Percentiles rank a stretch among this genome's conserved stretches.
These are phyloP conservation scores for Aspergillus unguis DNA, from an alignment of 2,329 filamentous ascomycete genomes.

Conservation along the genomic window DNA sequence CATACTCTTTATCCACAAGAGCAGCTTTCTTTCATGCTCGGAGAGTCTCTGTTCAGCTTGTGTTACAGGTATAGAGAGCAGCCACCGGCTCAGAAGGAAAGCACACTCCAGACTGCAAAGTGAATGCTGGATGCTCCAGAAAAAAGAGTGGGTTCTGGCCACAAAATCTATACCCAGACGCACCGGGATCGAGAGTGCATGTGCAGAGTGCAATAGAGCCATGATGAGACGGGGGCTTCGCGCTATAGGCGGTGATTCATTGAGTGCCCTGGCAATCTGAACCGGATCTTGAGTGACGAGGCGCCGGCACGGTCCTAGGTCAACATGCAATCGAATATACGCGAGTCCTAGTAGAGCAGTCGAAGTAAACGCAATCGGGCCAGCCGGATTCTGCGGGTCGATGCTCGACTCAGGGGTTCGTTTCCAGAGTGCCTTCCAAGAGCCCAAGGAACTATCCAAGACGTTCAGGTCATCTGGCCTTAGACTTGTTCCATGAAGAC, in stretches of 20 bases:
- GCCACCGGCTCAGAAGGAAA: conserved; percentile 47
- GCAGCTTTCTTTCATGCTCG: conserved; percentile 47
- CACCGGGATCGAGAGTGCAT: conserved; percentile 54
- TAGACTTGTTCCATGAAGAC: conserved; percentile 41
- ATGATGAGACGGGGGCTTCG: conserved; percentile 48
- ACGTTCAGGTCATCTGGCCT: conserved; percentile 44
- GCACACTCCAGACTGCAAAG: conserved; percentile 55
- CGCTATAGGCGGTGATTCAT: conserved; percentile 41
- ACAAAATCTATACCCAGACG: conserved; percentile 54
- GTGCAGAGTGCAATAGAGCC: conserved; percentile 52
- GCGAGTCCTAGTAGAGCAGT: conserved; percentile 47
- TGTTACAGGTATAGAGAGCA: conserved; percentile 44
- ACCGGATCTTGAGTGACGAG: conserved; percentile 48
- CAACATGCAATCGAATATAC: conserved; percentile 48
- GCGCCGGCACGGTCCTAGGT: conserved; percentile 46
- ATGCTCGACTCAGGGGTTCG: conserved; percentile 52
- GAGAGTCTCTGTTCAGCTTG: conserved; percentile 43
- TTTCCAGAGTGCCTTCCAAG: conserved; percentile 55
- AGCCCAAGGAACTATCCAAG: conserved; percentile 47
- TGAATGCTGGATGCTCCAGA: conserved; percentile 56
- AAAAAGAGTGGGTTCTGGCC: conserved; percentile 52
- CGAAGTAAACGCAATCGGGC: conserved; percentile 53
- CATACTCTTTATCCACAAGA: conserved; percentile 49
- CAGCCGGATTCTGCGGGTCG: conserved; percentile 52
- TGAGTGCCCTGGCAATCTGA: conserved; percentile 47